Evolutionary conservation across 169 alveolate species (phyloP), one percentile per base, ranked within the genome.

Genomic region (Eimeria maxima): DNA sequence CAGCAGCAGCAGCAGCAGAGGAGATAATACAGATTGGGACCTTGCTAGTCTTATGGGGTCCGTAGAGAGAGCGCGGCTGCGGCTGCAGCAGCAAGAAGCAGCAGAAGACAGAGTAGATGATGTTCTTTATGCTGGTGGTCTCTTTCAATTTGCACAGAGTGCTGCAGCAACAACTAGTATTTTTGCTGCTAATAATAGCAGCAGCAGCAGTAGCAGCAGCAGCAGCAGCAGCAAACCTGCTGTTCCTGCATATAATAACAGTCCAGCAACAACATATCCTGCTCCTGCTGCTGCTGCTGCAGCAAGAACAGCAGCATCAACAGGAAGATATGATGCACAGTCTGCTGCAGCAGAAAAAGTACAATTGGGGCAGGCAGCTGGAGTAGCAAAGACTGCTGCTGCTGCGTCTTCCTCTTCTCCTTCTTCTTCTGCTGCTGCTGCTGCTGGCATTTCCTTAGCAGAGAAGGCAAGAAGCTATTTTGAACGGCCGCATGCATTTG

Each of bases 51-150:
- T 81, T 16, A 6, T 81, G 44, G 90, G 71, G 27, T 81, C 90
- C 3, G 71, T 81, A 1, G 90, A 81, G 71, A 22, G 44, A 33
- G 45, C 90, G 3, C 29, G 90, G 42, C 16, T 7, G 73, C 90
- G 90, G 53, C n/a, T 81, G 65, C 50, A 33, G 71, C 33, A 8
- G 45, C 90, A 81, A n/a, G 73, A 81, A 27, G 90, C 24, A 24
- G 65, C 90, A 47, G 90, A 81, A 45, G 55, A 45, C 71, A 81
- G 44, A 24, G 16, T 81, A 24, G 90, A 81, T 50, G 90, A 69
- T 47, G 90, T 71, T 45, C n/a, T 50, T 24, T 81, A 81, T 50
- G 90, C 90, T 29, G 90, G 90, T 5, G 90, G 90, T 20, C 50
- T 81, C 69, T 45, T 81, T 50, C 90, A 81, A 16, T 81, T 81